phyloP scores from a whole-genome alignment of 2,329 filamentous ascomycete species.

The Fusarium sp. region DNA sequence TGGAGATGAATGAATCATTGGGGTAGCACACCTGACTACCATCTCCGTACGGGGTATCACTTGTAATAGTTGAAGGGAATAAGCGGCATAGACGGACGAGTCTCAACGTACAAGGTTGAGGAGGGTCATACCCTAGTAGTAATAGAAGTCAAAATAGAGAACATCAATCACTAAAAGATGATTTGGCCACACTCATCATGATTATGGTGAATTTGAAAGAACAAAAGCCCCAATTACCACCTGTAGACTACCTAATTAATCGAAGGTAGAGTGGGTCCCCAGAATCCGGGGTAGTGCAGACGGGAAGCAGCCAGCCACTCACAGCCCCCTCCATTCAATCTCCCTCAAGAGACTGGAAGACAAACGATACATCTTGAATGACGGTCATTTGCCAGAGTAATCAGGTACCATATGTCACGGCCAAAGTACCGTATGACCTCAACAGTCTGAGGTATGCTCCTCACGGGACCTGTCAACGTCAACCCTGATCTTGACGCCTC shows the following conservation, averaged over 20 bases:
- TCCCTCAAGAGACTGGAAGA: not conserved
- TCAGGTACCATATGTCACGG: conserved; percentile 23
- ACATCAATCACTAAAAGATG: not conserved
- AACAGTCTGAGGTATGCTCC: conserved; percentile 28
- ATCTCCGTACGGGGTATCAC: not conserved
- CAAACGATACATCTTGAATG: conserved; percentile 11
- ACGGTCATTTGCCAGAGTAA: conserved; percentile 9
- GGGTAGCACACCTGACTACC: not conserved
- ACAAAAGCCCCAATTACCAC: conserved; percentile 19
- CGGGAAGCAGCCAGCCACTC: conserved; percentile 37
- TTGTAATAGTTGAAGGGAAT: not conserved
- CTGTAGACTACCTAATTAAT: not conserved
- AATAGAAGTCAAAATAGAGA: conserved; percentile 9
- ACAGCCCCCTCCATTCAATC: conserved; percentile 19
- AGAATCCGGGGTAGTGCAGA: conserved; percentile 46
- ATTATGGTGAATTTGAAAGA: not conserved
- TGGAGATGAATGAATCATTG: not conserved
- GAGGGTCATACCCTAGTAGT: not conserved
- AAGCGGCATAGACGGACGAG: not conserved
- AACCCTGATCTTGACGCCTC: conserved; percentile 37
- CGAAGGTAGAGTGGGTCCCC: conserved; percentile 10
- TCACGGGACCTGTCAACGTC: conserved; percentile 45
- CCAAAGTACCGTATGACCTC: conserved; percentile 45
- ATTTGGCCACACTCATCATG: too few relatives aligned
- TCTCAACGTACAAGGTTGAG: not conserved